Base-by-base conservation (phyloP, 805 yeast species). In the Isabelozyma pseudorhagii region DNA sequence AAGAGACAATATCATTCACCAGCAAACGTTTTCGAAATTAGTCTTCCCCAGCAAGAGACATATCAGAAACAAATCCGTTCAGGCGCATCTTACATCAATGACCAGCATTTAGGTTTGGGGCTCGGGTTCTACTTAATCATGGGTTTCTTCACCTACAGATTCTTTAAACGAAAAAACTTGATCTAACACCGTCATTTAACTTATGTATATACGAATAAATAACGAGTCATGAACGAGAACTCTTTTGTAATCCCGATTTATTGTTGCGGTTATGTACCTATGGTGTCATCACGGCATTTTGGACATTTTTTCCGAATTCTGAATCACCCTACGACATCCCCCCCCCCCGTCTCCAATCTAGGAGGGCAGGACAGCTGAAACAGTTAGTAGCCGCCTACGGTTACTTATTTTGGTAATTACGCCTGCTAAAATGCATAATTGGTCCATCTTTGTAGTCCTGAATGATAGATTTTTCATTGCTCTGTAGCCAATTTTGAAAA, bases 111-210 rank as follows among this genome's bases (percentile, higher is more conserved):
- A 8, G 46, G 42, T 13, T 44, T 58, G 10, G 64, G 66, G 1
- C 9, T 52, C 1, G 65, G 63, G 1, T 47, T 60, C 17, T 59
- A 54, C 45, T 21, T 56, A 14, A 44, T 62, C 8, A 38, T 59
- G 18, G 59, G 56, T 29, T 48, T 61, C 28, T 45, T 63, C 27
- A 54, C 62, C 34, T 48, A 51, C 28, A 31, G 55, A n/a, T 63
- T 55, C 40, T 31, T 54, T 15, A 61, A 53, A 43, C 46, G 44
- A 39, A 49, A 47, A 48, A 49, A 44, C 2, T 46, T 31, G 36
- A 31, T 31, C 36, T 31, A 31, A 31, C n/a, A 31, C 36, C 36
- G 36, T 31, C 36, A 31, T 31, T 29, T 48, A 38, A 10, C 10
- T 9, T 11, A 8, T 17, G 21, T 38, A 14, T 38, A 38, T 8